Conservation (phyloP, 805 yeast genomes). For the Saccharomycopsis synnaedendra region DNA sequence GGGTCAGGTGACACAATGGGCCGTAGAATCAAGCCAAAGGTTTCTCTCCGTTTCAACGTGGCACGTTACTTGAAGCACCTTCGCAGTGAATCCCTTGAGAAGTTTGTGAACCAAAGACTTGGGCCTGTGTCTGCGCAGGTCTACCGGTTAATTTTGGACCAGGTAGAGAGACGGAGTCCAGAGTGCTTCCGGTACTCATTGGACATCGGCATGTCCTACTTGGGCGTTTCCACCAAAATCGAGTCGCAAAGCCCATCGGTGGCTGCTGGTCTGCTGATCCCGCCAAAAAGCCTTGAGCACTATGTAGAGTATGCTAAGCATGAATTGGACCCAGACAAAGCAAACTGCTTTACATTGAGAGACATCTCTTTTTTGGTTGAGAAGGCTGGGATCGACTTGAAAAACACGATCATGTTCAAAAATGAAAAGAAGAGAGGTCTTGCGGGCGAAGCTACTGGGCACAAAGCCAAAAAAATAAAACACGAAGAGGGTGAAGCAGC, state of each 20-base stretch:
- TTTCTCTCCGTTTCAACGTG: slow-evolving; percentile 51
- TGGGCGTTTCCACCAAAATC: slow-evolving; percentile 1
- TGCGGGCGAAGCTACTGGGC: slow-evolving; percentile 21
- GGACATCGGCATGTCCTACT: slow-evolving; percentile 24
- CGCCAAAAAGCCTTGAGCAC: slow-evolving; percentile 8
- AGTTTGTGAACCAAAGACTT: slow-evolving; percentile 51
- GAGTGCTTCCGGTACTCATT: slow-evolving; percentile 21
- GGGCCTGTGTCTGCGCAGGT: slow-evolving; percentile 60
- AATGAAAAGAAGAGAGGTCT: slow-evolving; percentile 18
- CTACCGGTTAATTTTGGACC: slow-evolving; percentile 43
- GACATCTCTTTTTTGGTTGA: slow-evolving; percentile 9
- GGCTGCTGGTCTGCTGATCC: slow-evolving; percentile 5
- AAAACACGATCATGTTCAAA: slow-evolving; percentile 16
- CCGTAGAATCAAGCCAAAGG: slow-evolving; percentile 34
- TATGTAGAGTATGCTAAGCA: slow-evolving; percentile 11
- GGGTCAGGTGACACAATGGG: not conserved
- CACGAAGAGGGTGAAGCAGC: slow-evolving; percentile 18
- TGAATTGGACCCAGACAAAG: slow-evolving; percentile 3
- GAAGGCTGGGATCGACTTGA: slow-evolving; percentile 4
- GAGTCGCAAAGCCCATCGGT: not conserved
- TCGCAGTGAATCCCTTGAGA: slow-evolving; percentile 52
- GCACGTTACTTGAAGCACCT: slow-evolving; percentile 56
- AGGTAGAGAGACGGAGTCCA: slow-evolving; percentile 48
- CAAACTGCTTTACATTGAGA: slow-evolving; percentile 6
- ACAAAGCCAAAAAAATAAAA: slow-evolving; percentile 20